Evolutionary conservation across 169 alveolate genomes (phyloP), one percentile per base, ranked within the genome.

Genomic region (Cryptosporidium felis): DNA sequence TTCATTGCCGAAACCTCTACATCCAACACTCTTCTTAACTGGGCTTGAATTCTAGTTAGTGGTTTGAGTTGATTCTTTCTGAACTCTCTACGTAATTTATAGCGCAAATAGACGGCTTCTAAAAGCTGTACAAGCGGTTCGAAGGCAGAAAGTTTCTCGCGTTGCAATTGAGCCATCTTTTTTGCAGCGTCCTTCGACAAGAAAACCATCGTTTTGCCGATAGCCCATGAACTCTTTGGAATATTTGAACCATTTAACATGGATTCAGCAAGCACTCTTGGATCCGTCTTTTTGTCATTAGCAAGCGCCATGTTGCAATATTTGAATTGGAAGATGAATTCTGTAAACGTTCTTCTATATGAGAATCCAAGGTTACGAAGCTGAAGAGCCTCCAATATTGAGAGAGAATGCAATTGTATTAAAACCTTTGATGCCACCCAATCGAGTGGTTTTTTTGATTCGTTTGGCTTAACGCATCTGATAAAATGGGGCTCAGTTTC

Each of bases 391-490:
- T 95, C 97, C 30, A 95, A 90, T 47, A 95, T 93, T 44, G 97
- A 94, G n/a, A 95, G 91, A n/a, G 97, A 97, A 74, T 95, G 96
- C 18, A 95, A 91, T 81, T 95, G 97, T 38, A 95, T 91, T 14
- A 95, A 82, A 38, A 95, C 95, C 65, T 94, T 94, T 32, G 96
- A 94, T 60, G 92, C 89, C 44, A 91, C 92, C 96, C 96, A 95
- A 26, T 94, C 95, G 45, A 95, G 80, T 18, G 98, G 96, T 80
- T 93, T 88, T 89, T 94, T 94, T 30, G 92, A 62, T 60, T 94
- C 97, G 88, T 95, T 95, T 30, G 98, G 98, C 89, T 94, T 94
- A 49, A 95, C 92, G 89, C 98, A 95, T 12, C 98, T 90, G 79
- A 95, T 92, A 88, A 94, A 95, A 89, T 95, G 98, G 18, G 94